Conservation (phyloP, 345 rosid genomes). For the Orychophragmus violaceus region DNA sequence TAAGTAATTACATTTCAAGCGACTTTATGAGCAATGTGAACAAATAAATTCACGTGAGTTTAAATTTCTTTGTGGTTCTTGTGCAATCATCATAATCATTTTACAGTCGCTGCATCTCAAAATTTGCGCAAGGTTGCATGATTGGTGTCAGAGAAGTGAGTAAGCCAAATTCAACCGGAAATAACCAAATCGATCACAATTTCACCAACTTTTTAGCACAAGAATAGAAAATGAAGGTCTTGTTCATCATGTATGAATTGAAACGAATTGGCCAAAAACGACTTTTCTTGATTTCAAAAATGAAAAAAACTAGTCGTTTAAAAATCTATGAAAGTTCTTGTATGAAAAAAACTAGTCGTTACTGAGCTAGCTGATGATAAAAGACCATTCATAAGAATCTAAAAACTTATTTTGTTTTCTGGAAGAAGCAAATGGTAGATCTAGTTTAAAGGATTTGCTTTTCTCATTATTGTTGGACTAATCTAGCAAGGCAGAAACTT, state of each 20-base stretch:
- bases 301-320: too few relatives aligned
- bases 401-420: not conserved
- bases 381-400: not conserved
- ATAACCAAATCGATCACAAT: not conserved
- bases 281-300: too few relatives aligned
- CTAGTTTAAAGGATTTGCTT: not conserved
- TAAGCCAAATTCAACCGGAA: too few relatives aligned
- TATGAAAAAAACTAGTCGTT: too few relatives aligned
- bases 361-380: not conserved
- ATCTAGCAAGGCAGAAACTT: not conserved
- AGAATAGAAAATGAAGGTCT: too few relatives aligned
- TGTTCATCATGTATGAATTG: too few relatives aligned
- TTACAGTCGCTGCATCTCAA: not conserved
- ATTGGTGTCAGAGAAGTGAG: not conserved
- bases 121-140: too few relatives aligned
- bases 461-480: not conserved
- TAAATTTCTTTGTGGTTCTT: too few relatives aligned
- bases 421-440: not conserved
- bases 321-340: not conserved
- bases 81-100: too few relatives aligned
- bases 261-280: not conserved
- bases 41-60: not conserved
- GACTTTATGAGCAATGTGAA: not conserved
- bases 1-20: too few relatives aligned
- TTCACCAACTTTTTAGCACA: too few relatives aligned